These are phyloP conservation scores for Lactarius hatsudake DNA, from an alignment of 768 basidiomycete genomes.

Conservation along the genomic window DNA sequence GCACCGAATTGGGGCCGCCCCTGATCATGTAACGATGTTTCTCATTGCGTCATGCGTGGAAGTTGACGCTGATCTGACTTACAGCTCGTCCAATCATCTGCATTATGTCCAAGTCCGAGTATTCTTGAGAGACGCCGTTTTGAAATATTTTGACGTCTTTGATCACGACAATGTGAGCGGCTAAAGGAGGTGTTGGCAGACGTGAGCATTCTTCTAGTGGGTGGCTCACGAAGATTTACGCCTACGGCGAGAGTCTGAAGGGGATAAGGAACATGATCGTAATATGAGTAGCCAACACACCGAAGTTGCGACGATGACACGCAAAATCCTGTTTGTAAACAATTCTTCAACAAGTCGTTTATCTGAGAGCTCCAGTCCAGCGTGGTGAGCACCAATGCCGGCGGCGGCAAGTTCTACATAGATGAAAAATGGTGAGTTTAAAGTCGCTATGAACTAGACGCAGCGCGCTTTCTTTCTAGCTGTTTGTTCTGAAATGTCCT, in stretches of 20 bases:
- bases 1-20: slow-evolving; percentile 90
- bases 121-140: slow-evolving; percentile 68
- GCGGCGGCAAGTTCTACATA: slow-evolving; percentile 54
- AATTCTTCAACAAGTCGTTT: slow-evolving; percentile 70
- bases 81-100: slow-evolving; percentile 97
- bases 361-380: slow-evolving; percentile 75
- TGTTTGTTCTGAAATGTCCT: slow-evolving; percentile 65
- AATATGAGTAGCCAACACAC: slow-evolving; percentile 42
- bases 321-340: slow-evolving; percentile 61
- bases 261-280: slow-evolving; percentile 14
- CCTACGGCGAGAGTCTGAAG: slow-evolving; percentile 89
- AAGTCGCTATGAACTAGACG: background rate
- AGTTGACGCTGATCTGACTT: slow-evolving; percentile 30
- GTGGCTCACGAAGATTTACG: slow-evolving; percentile 80
- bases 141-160: slow-evolving; percentile 85
- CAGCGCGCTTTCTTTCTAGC: slow-evolving; percentile 48
- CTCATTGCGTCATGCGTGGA: background rate
- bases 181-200: slow-evolving; percentile 38
- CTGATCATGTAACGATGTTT: slow-evolving; percentile 35
- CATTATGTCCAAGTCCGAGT: slow-evolving; percentile 89
- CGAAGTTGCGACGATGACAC: slow-evolving; percentile 78
- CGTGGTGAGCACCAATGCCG: slow-evolving; percentile 92
- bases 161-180: slow-evolving; percentile 91
- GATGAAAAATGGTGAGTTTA: background rate
- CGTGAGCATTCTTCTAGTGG: background rate